These are phyloP conservation scores for Phytophthora aleatoria DNA, from an alignment of 352 stramenopile genomes.

Conservation along the genomic window DNA sequence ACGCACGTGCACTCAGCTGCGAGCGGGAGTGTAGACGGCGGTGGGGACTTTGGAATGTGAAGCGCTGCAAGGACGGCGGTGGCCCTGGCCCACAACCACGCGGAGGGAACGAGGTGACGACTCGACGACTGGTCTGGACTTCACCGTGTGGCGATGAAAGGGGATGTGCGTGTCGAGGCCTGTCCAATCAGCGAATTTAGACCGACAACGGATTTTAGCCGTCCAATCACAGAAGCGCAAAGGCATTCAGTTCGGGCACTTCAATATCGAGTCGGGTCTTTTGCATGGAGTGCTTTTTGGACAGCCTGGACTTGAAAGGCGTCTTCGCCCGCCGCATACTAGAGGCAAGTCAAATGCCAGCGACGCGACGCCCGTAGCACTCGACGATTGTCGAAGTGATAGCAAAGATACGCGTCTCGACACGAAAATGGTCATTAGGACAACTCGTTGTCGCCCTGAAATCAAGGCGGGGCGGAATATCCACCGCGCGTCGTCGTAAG, in stretches of 20 bases:
- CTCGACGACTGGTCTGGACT: conserved; percentile 37
- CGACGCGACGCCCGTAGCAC: conserved; percentile 27
- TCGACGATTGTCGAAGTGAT: conserved; percentile 35
- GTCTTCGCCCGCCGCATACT: conserved; percentile 17
- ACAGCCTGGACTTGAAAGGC: conserved; percentile 9
- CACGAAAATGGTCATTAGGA: conserved; percentile 21
- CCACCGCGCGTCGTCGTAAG: conserved; percentile 8
- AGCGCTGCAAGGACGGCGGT: neutral
- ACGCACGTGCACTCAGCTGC: neutral
- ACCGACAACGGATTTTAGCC: neutral
- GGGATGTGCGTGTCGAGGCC: conserved; percentile 2
- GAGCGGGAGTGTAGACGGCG: conserved; percentile 8
- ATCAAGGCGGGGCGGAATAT: conserved; percentile 21
- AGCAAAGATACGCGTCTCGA: conserved; percentile 29
- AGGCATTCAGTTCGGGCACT: conserved; percentile 35
- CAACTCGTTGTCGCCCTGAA: neutral
- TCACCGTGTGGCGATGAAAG: conserved; percentile 16
- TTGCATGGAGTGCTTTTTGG: conserved; percentile 20
- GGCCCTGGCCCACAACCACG: conserved; percentile 23
- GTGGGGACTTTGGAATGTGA: conserved; percentile 38
- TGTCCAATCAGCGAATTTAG: conserved; percentile 24
- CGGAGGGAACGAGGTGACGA: conserved; percentile 26
- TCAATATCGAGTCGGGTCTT: conserved; percentile 19
- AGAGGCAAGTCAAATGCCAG: conserved; percentile 9
- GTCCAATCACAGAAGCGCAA: conserved; percentile 19